Percentiles rank a stretch among this genome's conserved stretches.
Conservation (phyloP, 2,329 filamentous ascomycete genomes). For the Periglandula ipomoeae region DNA sequence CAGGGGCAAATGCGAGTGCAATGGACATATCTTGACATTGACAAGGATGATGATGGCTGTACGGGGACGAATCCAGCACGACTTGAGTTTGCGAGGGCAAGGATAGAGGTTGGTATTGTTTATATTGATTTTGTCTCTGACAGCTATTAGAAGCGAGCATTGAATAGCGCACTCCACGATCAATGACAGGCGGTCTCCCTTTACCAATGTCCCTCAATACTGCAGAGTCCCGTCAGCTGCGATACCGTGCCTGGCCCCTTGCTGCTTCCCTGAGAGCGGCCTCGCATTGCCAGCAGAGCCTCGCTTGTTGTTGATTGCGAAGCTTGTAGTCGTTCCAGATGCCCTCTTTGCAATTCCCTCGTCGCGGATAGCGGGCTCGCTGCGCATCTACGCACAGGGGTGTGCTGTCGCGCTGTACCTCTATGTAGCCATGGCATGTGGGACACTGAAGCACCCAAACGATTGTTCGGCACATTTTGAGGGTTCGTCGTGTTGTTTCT, state of each 20-base stretch:
- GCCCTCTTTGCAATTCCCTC: conserved; percentile 5
- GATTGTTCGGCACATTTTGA: conserved; percentile 3
- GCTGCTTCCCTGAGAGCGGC: background rate
- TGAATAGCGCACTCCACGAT: no score
- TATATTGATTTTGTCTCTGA: no score
- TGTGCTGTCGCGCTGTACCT: conserved; percentile 1
- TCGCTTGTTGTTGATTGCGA: background rate
- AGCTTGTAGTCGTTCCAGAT: conserved; percentile 2
- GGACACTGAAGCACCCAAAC: conserved; percentile 1
- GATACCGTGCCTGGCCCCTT: background rate
- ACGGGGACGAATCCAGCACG: no score
- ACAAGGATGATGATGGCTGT: no score
- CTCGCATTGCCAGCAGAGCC: conserved; percentile 1
- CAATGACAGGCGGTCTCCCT: no score
- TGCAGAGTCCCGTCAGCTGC: background rate
- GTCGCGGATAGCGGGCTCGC: conserved; percentile 1
- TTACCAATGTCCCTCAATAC: no score
- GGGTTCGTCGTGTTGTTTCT: no score
- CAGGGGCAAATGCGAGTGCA: background rate
- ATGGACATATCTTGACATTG: conserved; percentile 2
- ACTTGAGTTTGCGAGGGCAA: no score
- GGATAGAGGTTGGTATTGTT: no score
- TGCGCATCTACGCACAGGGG: conserved; percentile 1
- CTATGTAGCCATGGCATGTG: background rate
- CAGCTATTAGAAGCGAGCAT: background rate